Conservation (phyloP, 352 stramenopile species). For the Globisporangium canariense region DNA sequence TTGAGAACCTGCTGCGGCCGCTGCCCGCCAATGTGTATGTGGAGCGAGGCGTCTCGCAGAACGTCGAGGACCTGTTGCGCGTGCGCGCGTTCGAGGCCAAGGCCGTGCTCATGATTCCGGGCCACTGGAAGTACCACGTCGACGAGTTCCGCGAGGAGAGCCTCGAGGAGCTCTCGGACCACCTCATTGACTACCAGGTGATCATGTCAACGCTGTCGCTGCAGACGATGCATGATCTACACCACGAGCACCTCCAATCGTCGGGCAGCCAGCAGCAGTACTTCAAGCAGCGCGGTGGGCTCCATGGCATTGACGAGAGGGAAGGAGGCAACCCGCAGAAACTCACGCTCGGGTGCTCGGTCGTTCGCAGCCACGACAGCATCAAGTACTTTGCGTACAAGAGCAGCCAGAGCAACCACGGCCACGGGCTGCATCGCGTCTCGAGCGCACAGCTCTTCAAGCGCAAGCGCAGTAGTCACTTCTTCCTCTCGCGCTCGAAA, state of each 20-base stretch:
- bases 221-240: slow-evolving; percentile 34
- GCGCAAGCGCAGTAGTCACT: neutral
- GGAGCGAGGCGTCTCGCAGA: slow-evolving; percentile 40
- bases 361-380: slow-evolving; percentile 51
- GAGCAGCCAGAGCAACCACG: slow-evolving; percentile 22
- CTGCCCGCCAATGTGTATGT: slow-evolving; percentile 47
- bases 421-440: slow-evolving; percentile 19
- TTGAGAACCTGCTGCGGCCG: slow-evolving; percentile 23
- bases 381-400: slow-evolving; percentile 63
- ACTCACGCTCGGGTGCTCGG: slow-evolving; percentile 32
- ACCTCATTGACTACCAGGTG: slow-evolving; percentile 62
- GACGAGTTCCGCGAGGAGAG: slow-evolving; percentile 34
- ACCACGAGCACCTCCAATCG: slow-evolving; percentile 29
- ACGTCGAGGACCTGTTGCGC: slow-evolving; percentile 49
- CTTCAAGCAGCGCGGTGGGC: neutral
- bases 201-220: slow-evolving; percentile 61
- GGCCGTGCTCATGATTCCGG: slow-evolving; percentile 48
- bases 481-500: slow-evolving; percentile 15
- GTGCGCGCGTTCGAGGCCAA: slow-evolving; percentile 39
- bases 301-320: neutral
- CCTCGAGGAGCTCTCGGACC: slow-evolving; percentile 32
- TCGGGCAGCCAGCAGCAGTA: neutral
- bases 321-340: neutral
- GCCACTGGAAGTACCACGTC: slow-evolving; percentile 40
- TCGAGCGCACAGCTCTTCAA: neutral